Evolutionary conservation across 2,329 filamentous ascomycete species (phyloP), one percentile per base, ranked within the genome.

Genomic region (Pestalotiopsis sp.): DNA sequence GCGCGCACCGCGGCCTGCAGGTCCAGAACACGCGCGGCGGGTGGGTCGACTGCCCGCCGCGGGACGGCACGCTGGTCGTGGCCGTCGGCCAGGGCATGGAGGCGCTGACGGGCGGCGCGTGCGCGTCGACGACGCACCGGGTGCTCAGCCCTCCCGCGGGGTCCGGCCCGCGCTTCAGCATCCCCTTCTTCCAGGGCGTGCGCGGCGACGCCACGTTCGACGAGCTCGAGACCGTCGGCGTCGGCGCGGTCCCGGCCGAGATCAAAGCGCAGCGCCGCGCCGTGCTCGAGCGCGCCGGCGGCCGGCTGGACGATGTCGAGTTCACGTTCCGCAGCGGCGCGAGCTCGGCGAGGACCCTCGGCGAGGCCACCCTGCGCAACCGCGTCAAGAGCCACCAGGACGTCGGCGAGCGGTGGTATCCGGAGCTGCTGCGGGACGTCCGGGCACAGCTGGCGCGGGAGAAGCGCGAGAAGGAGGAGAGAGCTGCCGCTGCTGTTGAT

Each of bases 151-250:
- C 93, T 0, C 75, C 82, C 1, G 87, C 88, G 7, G 93, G 92
- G 13, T 82, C 86, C 10, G 94, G 93, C 3, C 84, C 93, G 39
- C 84, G 94, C 66, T 95, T 90, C 81, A 92, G 89, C 7, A 91
- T 97, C 61, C 94, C 94, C 0, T 97, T 97, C 81, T 97, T 97
- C 82, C 94, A 96, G 78, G 94, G 94, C 24, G 92, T 97, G 68
- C 89, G 89, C 74, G 89, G 93, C 67, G 92, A 94, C 77, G 89
- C 92, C 0, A 87, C 88, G 20, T 97, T 97, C 76, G 93, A 94
- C 75, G 90, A 92, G 72, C 89, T 96, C 79, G 91, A 88, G 76
- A 78, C 74, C 24, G 83, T 86, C 17, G 87, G 85, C n/a, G 84
- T 86, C n/a, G 86, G 84, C 1, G 70, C 73, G 24, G 85, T 90